A percentile compares a stretch with the other conserved stretches of the same genome.
Conservation (phyloP, 495 filamentous ascomycete genomes). For the Pseudotulostoma volvatum region DNA sequence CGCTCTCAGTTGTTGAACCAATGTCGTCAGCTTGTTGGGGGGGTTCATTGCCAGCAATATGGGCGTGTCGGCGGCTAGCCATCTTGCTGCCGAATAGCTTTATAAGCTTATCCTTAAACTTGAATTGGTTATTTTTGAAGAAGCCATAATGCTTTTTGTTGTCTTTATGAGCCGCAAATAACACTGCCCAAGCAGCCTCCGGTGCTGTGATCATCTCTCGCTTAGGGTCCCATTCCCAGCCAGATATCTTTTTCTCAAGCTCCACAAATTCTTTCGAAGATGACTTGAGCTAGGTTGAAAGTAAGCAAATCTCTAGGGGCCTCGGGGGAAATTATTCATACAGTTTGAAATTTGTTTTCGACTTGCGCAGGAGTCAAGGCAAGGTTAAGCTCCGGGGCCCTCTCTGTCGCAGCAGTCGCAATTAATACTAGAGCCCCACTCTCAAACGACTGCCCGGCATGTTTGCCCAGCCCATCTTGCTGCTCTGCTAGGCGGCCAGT, state of each 20-base stretch:
- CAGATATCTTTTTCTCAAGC: background rate
- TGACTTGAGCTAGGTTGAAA: background rate
- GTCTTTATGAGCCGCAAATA: background rate
- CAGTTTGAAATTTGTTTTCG: too few relatives aligned
- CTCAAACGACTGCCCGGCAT: too few relatives aligned
- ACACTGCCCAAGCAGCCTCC: background rate
- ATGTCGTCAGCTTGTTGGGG: background rate
- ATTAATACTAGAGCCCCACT: too few relatives aligned
- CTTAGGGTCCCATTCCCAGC: background rate
- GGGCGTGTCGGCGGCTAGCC: constrained; percentile 12
- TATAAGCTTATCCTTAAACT: background rate
- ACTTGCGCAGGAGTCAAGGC: too few relatives aligned
- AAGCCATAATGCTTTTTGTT: constrained; percentile 5
- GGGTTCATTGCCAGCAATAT: constrained; percentile 1
- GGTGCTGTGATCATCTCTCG: background rate
- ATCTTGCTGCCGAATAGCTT: constrained; percentile 6
- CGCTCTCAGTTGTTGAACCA: too few relatives aligned
- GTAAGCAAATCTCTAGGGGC: too few relatives aligned
- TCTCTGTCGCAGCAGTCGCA: too few relatives aligned
- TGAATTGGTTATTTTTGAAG: background rate
- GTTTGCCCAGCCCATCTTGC: too few relatives aligned
- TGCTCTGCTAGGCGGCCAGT: too few relatives aligned
- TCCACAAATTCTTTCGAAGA: background rate
- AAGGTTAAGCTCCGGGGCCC: too few relatives aligned
- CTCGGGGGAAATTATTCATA: too few relatives aligned